Conservation (phyloP, 805 yeast species). For the Yamadazyma laniorum region DNA sequence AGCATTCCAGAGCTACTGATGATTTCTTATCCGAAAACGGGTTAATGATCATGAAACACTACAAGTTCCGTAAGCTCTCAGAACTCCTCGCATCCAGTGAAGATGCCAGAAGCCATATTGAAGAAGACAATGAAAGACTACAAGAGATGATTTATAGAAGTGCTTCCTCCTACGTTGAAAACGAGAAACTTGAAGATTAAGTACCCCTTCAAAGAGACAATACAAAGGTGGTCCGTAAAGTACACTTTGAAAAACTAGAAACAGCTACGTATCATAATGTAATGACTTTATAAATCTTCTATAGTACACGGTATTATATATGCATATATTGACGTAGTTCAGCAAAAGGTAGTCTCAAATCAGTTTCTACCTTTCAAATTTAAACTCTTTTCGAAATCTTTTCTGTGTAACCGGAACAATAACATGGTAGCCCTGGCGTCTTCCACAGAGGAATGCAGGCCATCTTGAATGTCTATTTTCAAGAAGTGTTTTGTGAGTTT, state of each 20-base stretch:
- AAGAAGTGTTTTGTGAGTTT: constrained; percentile 58
- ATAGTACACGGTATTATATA: background rate
- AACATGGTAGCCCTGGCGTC: constrained; percentile 89
- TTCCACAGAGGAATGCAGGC: constrained; percentile 82
- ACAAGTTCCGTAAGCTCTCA: constrained; percentile 12
- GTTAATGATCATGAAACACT: constrained; percentile 9
- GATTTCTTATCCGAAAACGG: constrained; percentile 16
- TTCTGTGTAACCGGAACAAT: constrained; percentile 61
- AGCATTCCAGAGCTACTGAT: constrained; percentile 14
- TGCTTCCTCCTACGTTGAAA: constrained; percentile 37
- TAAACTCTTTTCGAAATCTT: constrained; percentile 52
- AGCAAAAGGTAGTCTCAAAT: background rate
- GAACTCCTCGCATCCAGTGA: constrained; percentile 12
- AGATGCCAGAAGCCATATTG: constrained; percentile 14
- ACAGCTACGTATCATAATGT: constrained; percentile 2
- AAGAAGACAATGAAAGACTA: constrained; percentile 19
- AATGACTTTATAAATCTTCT: constrained; percentile 1
- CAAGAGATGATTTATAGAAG: constrained; percentile 38
- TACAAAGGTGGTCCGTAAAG: no score
- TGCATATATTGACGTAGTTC: background rate
- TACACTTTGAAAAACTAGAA: no score
- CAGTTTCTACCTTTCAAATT: constrained; percentile 1
- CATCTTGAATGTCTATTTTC: constrained; percentile 62
- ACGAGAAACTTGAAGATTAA: constrained; percentile 32
- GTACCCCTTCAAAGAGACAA: background rate